These are phyloP conservation scores for Monascus purpureus DNA, from an alignment of 495 filamentous ascomycete genomes.

Conservation along the genomic window DNA sequence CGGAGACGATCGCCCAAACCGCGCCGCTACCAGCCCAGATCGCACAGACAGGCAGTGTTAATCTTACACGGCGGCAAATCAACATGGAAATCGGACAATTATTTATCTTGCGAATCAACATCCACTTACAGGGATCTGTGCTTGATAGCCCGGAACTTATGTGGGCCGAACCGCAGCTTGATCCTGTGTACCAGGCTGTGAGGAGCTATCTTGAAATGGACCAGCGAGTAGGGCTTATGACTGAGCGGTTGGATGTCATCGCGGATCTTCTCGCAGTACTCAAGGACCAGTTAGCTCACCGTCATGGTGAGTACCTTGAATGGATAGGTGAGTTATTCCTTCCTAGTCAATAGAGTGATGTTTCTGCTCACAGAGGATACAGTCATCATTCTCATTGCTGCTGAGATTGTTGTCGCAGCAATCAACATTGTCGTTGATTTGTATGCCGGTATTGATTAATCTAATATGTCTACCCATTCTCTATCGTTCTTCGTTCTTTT, in stretches of 20 bases:
- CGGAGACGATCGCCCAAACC: slow-evolving; percentile 77
- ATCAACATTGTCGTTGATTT: slow-evolving; percentile 95
- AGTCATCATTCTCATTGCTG: slow-evolving; percentile 93
- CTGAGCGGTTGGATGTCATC: slow-evolving; percentile 84
- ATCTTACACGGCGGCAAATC: slow-evolving; percentile 69
- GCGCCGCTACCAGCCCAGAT: slow-evolving; percentile 84
- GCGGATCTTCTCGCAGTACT: slow-evolving; percentile 86
- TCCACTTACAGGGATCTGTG: slow-evolving; percentile 91
- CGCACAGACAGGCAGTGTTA: slow-evolving; percentile 78
- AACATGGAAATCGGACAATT: slow-evolving; percentile 98
- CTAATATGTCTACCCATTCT: neutral
- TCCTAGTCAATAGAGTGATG: too few species aligned
- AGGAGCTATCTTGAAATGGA: slow-evolving; percentile 96
- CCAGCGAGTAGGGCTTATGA: slow-evolving; percentile 80
- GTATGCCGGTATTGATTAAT: slow-evolving; percentile 65
- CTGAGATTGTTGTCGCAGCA: slow-evolving; percentile 86
- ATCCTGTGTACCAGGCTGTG: slow-evolving; percentile 89
- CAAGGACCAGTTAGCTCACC: slow-evolving; percentile 90
- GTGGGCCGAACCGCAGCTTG: slow-evolving; percentile 94
- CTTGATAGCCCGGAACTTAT: slow-evolving; percentile 96
- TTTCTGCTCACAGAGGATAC: slow-evolving; percentile 1
- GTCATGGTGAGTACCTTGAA: slow-evolving; percentile 89
- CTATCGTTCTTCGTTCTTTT: too few species aligned
- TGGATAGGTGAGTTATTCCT: slow-evolving; percentile 70
- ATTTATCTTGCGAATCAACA: slow-evolving; percentile 93